Base-by-base conservation (phyloP, 441 rosid genomes). In the Pelargonium citronellum region DNA sequence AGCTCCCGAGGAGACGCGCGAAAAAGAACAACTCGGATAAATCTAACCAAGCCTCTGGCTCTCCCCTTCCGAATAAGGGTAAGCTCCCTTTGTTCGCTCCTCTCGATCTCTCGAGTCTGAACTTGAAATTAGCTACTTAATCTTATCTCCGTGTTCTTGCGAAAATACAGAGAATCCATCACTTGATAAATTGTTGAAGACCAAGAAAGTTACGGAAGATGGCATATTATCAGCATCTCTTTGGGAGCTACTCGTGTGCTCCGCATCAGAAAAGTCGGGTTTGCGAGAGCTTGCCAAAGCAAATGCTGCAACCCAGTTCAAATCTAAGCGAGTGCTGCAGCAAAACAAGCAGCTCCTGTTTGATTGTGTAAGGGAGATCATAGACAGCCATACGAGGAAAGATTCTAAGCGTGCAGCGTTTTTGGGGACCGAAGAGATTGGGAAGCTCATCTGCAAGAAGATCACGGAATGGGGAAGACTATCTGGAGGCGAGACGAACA, bases 321-420 rank as follows among this genome's bases (percentile, higher is more conserved):
- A 73, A 75, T 71, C 84, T 9, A 81, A 75, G 44, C 74, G 34
- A 67, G 67, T 67, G 22, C 20, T 83, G 71, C 84, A 81, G 64
- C 83, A 82, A 64, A 77, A 81, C 58, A 79, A 70, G 74, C 92
- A 78, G 69, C 89, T 84, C 30, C 75, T 81, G 30, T 77, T 82
- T 53, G 87, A 86, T 22, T 86, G 68, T n/a, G 72, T 73, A 66
- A 73, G 68, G 63, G 76, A 73, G 22, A 67, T 62, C 2, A 27
- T 73, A 30, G 27, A 67, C 46, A 46, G 34, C 67, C 57, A 58
- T 13, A 47, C 43, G 13, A 68, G 39, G 17, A 46, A 73, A 70
- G 71, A 27, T 46, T 24, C 46, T 2, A 62, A 10, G 20, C 24
- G 60, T 27, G 8, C 39, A 3, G 12, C 34, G 0, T 6, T 7